Percentiles rank a stretch among this genome's conserved stretches.
Evolutionary conservation across 2,329 filamentous ascomycete species (phyloP).

Genomic region (Mollisia scopiformis): DNA sequence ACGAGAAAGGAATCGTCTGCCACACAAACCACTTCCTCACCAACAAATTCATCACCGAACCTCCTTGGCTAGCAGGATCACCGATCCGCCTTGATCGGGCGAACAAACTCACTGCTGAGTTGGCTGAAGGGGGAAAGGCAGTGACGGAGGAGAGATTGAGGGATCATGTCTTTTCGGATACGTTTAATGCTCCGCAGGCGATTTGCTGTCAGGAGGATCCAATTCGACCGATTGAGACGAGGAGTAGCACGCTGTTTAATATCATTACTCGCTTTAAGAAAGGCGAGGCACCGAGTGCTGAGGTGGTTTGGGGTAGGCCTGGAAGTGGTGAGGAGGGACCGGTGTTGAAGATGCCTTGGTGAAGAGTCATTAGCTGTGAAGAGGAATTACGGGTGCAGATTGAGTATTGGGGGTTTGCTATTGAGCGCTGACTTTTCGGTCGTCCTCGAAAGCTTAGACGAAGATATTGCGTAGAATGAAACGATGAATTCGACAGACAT

Average conservation of each 20-base stretch:
- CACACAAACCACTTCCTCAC: conserved; percentile 39
- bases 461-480: too few relatives aligned
- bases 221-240: conserved; percentile 30
- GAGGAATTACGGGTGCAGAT: background rate
- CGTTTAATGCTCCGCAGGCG: conserved; percentile 38
- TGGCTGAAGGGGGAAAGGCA: conserved; percentile 23
- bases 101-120: conserved; percentile 29
- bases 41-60: conserved; percentile 36
- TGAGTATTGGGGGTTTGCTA: background rate
- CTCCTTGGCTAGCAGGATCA: conserved; percentile 38
- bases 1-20: conserved; percentile 24
- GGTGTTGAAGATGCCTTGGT: conserved; percentile 24
- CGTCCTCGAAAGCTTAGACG: too few relatives aligned
- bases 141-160: conserved; percentile 34
- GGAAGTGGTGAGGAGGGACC: conserved; percentile 21
- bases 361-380: too few relatives aligned
- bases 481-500: too few relatives aligned
- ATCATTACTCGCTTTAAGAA: conserved; percentile 39
- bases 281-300: conserved; percentile 30
- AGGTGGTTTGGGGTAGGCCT: conserved; percentile 35
- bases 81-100: conserved; percentile 37
- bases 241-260: conserved; percentile 40
- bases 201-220: conserved; percentile 40
- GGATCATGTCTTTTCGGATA: conserved; percentile 40
- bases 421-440: too few relatives aligned